Base-by-base conservation (phyloP, 495 filamentous ascomycete genomes). In the Lasiosphaeria miniovina region DNA sequence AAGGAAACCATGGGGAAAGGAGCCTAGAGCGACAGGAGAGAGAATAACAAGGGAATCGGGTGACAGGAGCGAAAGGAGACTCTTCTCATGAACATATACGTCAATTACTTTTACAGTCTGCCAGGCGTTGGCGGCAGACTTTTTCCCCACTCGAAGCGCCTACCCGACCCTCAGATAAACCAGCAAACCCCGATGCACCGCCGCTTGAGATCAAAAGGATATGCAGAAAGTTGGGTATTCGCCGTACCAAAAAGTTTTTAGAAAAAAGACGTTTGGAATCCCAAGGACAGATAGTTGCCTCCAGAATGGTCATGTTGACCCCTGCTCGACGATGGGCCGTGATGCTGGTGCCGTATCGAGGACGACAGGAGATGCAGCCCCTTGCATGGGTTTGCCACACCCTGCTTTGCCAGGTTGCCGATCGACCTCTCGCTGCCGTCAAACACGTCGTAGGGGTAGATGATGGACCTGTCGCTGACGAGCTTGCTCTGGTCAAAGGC, bases 401-500 rank as follows among this genome's bases (percentile, higher is more conserved):
- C 69, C 49, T 72, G 69, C 45, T 65, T 55, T 24, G 65, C 66
- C 4, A 72, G 55, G 38, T 68, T 70, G 24, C 33, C 58, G 31
- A 72, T 72, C 4, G 50, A 68, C 58, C 64, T 40, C 48, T 72
- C 69, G 57, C 63, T 68, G 1, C 69, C 69, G 31, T 72, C 69
- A 55, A 72, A 72, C 2, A 72, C 68, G 24, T 67, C 66, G 36
- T 65, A 67, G 1, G 69, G 68, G 43, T 62, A 72, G 49, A 72
- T 68, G 4, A 65, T 61, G 15, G 59, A 63, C 24, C 61, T 52
- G 46, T 72, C 69, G 55, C 63, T 66, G 49, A 72, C 69, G 17
- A 72, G 66, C 63, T 70, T 72, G 64, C 59, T 68, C 60, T 72
- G 69, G 59, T 72, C 69, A 15, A 72, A 65, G 31, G 69, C 69